Evolutionary conservation across 768 basidiomycete species (phyloP), one percentile per base, ranked within the genome.

Genomic region (Mycena galericulata): DNA sequence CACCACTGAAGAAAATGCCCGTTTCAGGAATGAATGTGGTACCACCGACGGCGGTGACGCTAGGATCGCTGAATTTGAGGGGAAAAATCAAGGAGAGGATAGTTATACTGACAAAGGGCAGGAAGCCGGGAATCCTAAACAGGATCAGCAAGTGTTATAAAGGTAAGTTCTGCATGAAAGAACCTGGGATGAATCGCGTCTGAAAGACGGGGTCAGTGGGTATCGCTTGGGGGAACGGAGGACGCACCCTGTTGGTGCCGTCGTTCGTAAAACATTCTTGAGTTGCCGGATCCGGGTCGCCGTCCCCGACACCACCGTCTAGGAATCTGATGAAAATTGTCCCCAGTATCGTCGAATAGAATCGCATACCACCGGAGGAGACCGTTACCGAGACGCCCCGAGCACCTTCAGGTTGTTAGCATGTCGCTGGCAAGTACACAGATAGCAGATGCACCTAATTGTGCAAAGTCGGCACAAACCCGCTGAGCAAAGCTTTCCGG

Each of bases 291-390:
- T 86, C 50, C 17, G 81, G 15, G 58, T 86, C 64, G 38, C 82
- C 79, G 67, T 82, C 87, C 18, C 89, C 89, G 1, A 88, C 88
- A 38, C 89, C 89, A 30, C 58, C 86, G 82, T 46, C 86, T 85
- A 27, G 80, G 82, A 30, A 78, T 17, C 22, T 41, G 15, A 29
- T 26, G 5, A 24, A 43, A 5, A 20, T 26, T 2, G 10, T 14
- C 12, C 15, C 38, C 17, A 22, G 27, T 26, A 18, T 20, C 6
- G 1, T 11, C 81, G 81, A n/a, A 83, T 74, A 41, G 20, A 82
- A 84, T 26, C 82, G 86, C 18, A 61, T 60, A 63, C 90, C 88
- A 27, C 89, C 88, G n/a, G 86, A 85, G 40, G 83, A 79, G 76
- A 88, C 85, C 38, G 82, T 69, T 27, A 90, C 15, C 1, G 86